Evolutionary conservation across 441 rosid species (phyloP).

Genomic region (Viola pubescens): DNA sequence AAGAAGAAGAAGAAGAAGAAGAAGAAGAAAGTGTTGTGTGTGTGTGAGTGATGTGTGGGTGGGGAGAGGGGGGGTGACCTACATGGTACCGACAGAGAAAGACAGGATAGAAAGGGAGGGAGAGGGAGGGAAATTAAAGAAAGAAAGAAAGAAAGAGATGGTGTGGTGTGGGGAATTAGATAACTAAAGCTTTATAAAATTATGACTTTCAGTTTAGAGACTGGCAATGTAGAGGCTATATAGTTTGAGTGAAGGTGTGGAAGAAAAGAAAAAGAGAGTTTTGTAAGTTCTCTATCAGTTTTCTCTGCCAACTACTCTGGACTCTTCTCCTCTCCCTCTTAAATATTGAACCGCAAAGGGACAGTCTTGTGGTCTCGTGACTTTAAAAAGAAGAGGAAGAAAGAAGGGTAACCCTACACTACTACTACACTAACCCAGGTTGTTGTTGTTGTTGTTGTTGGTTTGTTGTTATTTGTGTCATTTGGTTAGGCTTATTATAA

Average conservation of each 20-base stretch:
- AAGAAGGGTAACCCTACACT: slow-evolving; percentile 7
- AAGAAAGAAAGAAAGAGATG: slow-evolving; percentile 9
- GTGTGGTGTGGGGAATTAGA: background rate
- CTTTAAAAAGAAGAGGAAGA: slow-evolving; percentile 27
- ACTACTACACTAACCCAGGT: no score
- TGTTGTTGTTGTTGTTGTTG: no score
- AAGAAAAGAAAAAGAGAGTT: slow-evolving; percentile 29
- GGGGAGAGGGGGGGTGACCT: slow-evolving; percentile 30
- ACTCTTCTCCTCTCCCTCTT: slow-evolving; percentile 32
- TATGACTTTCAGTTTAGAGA: slow-evolving; percentile 51
- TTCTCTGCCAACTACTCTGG: slow-evolving; percentile 51
- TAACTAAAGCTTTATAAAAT: slow-evolving; percentile 36
- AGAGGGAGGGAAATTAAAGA: background rate
- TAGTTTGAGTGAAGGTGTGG: slow-evolving; percentile 36
- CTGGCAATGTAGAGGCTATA: slow-evolving; percentile 52
- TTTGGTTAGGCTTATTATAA: slow-evolving; percentile 22
- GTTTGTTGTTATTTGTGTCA: slow-evolving; percentile 7
- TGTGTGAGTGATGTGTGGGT: slow-evolving; percentile 6
- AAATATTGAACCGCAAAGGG: slow-evolving; percentile 27
- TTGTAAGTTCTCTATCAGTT: slow-evolving; percentile 79
- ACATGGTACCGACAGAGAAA: slow-evolving; percentile 61
- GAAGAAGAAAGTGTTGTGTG: slow-evolving; percentile 9
- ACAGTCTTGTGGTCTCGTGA: slow-evolving; percentile 43
- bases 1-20: background rate
- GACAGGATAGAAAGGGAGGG: slow-evolving; percentile 21